Conservation (phyloP, 768 basidiomycete genomes). For the Coprinopsis sp. region DNA sequence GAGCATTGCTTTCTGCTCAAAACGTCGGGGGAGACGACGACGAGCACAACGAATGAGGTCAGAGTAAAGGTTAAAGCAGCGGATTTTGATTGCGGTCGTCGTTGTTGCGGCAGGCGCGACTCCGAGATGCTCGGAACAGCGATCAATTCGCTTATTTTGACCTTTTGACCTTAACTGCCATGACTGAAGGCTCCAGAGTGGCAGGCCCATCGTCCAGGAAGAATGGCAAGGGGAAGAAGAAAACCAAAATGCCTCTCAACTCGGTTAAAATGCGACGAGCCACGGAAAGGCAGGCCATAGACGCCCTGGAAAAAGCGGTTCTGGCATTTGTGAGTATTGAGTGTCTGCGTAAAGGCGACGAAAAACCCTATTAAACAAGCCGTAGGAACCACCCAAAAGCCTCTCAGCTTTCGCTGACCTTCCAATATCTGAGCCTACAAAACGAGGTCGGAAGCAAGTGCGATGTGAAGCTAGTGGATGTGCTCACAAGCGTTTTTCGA, state of each 20-base stretch:
- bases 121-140: too few species aligned
- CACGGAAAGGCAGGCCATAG: constrained; percentile 46
- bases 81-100: too few species aligned
- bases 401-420: constrained; percentile 64
- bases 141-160: too few species aligned
- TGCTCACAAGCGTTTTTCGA: constrained; percentile 20
- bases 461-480: neutral
- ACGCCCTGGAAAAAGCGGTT: constrained; percentile 44
- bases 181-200: constrained; percentile 3
- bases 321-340: constrained; percentile 42
- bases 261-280: constrained; percentile 37
- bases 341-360: neutral
- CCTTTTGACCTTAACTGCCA: neutral
- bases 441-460: constrained; percentile 48
- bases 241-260: constrained; percentile 14
- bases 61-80: too few species aligned
- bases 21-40: too few species aligned
- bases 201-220: constrained; percentile 18
- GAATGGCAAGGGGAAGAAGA: constrained; percentile 18
- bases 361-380: constrained; percentile 9
- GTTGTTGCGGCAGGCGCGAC: too few species aligned
- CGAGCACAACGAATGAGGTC: too few species aligned
- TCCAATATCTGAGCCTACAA: constrained; percentile 73
- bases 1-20: too few species aligned
- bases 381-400: constrained; percentile 47